A percentile compares a stretch with the other conserved stretches of the same genome.
Evolutionary conservation across 1,284 basidiomycete species (phyloP).

Genomic region (Cystobasidium slooffiae): DNA sequence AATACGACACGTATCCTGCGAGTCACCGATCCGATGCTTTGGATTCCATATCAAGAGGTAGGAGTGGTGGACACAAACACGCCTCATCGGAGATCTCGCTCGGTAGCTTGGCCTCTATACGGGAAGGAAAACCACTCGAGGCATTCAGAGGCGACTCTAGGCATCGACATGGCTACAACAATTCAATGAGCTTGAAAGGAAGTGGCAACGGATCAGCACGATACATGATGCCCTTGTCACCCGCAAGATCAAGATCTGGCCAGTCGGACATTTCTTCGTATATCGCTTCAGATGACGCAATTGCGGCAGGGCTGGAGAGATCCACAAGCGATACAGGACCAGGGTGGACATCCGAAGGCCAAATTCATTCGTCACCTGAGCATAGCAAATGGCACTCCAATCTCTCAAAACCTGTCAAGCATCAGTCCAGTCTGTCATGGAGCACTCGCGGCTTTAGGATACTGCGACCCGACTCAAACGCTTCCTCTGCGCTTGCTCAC

Average conservation of each 20-base stretch:
- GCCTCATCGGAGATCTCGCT: constrained; percentile 36
- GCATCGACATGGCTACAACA: neutral
- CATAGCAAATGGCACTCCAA: constrained; percentile 10
- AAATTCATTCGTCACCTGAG: constrained; percentile 9
- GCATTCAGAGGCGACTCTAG: neutral
- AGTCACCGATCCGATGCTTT: neutral
- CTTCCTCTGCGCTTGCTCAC: neutral
- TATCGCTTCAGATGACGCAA: constrained; percentile 12
- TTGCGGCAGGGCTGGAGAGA: neutral
- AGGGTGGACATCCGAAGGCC: constrained; percentile 6
- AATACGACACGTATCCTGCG: neutral
- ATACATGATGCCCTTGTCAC: neutral
- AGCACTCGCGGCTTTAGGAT: neutral
- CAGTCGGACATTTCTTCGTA: constrained; percentile 12
- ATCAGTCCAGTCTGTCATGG: constrained; percentile 10
- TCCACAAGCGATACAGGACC: neutral
- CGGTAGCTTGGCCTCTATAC: constrained; percentile 27
- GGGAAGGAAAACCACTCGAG: constrained; percentile 7
- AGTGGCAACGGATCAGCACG: neutral
- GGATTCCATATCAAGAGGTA: neutral
- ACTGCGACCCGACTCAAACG: neutral
- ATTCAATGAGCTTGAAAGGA: neutral
- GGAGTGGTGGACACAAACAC: constrained; percentile 15
- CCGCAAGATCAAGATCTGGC: constrained; percentile 9
- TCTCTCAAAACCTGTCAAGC: neutral